Base-by-base conservation (phyloP, 106 monocot genomes). In the Phalaenopsis aphrodite region DNA sequence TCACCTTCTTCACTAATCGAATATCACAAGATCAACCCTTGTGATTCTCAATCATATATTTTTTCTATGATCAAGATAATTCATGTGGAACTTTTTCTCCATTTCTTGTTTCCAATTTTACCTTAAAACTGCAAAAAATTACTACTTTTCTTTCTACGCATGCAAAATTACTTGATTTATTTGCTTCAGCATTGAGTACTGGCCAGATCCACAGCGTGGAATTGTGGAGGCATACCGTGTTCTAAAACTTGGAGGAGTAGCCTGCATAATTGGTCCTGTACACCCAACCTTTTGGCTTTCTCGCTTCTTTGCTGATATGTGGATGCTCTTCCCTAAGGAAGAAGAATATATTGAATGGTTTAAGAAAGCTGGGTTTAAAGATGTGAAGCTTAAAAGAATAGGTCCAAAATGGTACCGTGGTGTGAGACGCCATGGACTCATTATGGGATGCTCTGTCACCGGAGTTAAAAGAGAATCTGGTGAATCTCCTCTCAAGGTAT, bases 261-360 rank as follows among this genome's bases (percentile, higher is more conserved):
- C 95, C 47, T 95, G 95, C 56, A 0, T 95, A 56, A 95, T 95
- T 75, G 95, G 95, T 64, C 95, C 95, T 24, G 95, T 95, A n/a
- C 78, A 95, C 77, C 95, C 93, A n/a, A 93, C 95, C 61, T 95
- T 95, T 80, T 95, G 95, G 95, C 82, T 95, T 5, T 93, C 95
- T 23, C 90, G 91, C n/a, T 93, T 95, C 67, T 95, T 95, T 66
- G 91, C 95, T 55, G 95, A 95, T 77, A 81, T 95, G 88, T 95
- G 95, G 95, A 95, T 95, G 95, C 85, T 95, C 72, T 95, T 95
- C 55, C 95, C 95, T 0, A 95, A 86, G 83, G 95, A 95, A 75
- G 95, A 95, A 85, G 95, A 95, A 82, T 95, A 95, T 76, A 88
- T 93, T 41, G 95, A 95, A 12, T 95, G 95, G 95, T 95, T 95